Evolutionary conservation across 225 moss, liverwort and hornwort species (phyloP), one percentile per base, ranked within the genome.

Genomic region (Marchantia paleacea): DNA sequence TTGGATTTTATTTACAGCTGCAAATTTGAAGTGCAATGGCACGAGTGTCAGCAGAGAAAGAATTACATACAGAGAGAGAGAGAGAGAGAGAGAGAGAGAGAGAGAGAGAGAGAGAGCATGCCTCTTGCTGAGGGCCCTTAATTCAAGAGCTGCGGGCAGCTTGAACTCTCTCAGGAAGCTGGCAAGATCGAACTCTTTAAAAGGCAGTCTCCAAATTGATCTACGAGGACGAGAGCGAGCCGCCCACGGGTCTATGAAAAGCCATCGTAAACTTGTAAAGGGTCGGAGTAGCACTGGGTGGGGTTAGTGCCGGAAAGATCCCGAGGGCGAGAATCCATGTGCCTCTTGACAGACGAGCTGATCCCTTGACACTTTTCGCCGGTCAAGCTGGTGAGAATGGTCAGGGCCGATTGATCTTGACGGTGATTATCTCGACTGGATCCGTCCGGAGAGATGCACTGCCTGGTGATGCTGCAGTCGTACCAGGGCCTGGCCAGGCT

Each of bases 381-480:
- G 9, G 67, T 63, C 52, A 84, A 25, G 30, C 53, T 72, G 12
- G 74, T 77, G 15, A 86, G 11, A 8, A 89, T 54, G 4, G 89
- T 89, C 7, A 89, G 77, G 1, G 86, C 89, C 0, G 86, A 65
- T 50, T 89, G 88, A 47, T 89, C 88, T 67, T 85, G 85, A 5
- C 88, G 64, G 47, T 89, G 86, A 24, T 89, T 86, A 2, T 0
- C 18, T 22, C 80, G 51, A 66, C 55, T 55, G 15, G 88, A 85
- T 25, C 89, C 89, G 2, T 80, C 82, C 0, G 89, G 89, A 15
- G 89, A 86, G 9, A 89, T 86, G 51, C 89, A 89, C 65, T 89
- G 89, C 75, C 82, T 82, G 13, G 86, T 89, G 4, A 78, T 28
- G 11, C 60, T 55, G 61, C 86, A 86, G 9, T 86, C 80, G 58